Percentiles rank a stretch among this genome's conserved stretches.
phyloP scores from a whole-genome alignment of 345 rosid genomes.

The Odontarrhena argentea region DNA sequence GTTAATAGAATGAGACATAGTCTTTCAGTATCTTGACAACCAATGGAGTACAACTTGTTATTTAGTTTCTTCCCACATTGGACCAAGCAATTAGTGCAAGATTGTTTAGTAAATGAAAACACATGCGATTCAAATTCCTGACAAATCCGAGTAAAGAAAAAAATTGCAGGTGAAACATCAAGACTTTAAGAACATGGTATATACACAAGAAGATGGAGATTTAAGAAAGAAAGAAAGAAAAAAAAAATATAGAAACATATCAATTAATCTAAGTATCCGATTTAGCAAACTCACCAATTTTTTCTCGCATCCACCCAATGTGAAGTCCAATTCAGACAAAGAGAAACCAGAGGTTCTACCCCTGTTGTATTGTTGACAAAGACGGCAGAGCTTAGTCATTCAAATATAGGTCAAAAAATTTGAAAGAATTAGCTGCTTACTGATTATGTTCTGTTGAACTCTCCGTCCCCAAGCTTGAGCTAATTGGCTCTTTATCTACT shows the following conservation, averaged over 20 bases:
- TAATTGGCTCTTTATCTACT: slow-evolving; percentile 51
- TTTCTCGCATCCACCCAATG: slow-evolving; percentile 65
- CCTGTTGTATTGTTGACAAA: slow-evolving; percentile 51
- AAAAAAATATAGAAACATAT: slow-evolving; percentile 1
- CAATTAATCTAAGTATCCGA: slow-evolving; percentile 29
- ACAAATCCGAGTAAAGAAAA: slow-evolving; percentile 16
- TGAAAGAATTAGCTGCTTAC: slow-evolving; percentile 38
- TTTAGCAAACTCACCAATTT: slow-evolving; percentile 58
- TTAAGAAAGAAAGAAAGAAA: background rate
- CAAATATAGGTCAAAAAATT: slow-evolving; percentile 24
- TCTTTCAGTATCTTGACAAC: slow-evolving; percentile 15
- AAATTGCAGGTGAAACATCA: slow-evolving; percentile 20
- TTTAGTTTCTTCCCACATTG: slow-evolving; percentile 22
- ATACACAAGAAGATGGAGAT: slow-evolving; percentile 21
- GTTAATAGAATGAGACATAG: slow-evolving; percentile 19
- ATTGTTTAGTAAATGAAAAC: slow-evolving; percentile 7
- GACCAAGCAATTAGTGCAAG: background rate
- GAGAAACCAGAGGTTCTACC: slow-evolving; percentile 48
- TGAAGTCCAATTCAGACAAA: slow-evolving; percentile 67
- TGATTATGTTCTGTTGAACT: slow-evolving; percentile 46
- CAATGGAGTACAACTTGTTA: slow-evolving; percentile 18
- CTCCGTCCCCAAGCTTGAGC: slow-evolving; percentile 48
- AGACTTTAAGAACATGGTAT: slow-evolving; percentile 2
- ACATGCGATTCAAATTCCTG: slow-evolving; percentile 21
- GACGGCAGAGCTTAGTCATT: slow-evolving; percentile 28